phyloP scores from a whole-genome alignment of 257 asterid genomes.

The Solanum neorickii region DNA sequence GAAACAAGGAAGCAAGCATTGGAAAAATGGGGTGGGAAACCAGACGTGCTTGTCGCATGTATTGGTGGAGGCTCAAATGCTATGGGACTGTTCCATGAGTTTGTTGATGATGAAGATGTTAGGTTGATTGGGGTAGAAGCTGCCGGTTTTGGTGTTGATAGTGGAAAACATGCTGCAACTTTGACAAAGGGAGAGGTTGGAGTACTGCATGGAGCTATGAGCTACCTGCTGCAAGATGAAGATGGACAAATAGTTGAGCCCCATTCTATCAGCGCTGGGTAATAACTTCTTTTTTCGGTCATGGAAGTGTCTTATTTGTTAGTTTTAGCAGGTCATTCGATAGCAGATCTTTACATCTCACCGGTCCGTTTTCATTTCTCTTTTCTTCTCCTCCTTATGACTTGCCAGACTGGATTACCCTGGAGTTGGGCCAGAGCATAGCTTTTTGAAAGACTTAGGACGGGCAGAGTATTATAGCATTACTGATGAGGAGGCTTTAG shows the following conservation, averaged over 20 bases:
- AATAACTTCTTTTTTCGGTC: background rate
- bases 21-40: conserved; percentile 90
- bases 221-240: conserved; percentile 90
- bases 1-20: conserved; percentile 93
- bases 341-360: background rate
- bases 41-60: conserved; percentile 85
- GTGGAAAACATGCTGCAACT: conserved; percentile 97
- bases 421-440: conserved; percentile 97
- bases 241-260: conserved; percentile 96
- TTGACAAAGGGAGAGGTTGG: conserved; percentile 90
- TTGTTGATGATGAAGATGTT: conserved; percentile 71
- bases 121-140: conserved; percentile 95
- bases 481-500: conserved; percentile 90
- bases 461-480: conserved; percentile 79
- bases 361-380: background rate
- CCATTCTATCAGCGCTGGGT: conserved; percentile 99
- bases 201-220: conserved; percentile 95
- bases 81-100: conserved; percentile 86
- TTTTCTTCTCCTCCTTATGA: background rate
- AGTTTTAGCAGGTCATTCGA: background rate
- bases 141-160: conserved; percentile 91
- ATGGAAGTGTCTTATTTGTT: background rate
- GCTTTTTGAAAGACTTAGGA: conserved; percentile 85
- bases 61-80: conserved; percentile 98
- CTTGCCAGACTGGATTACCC: conserved; percentile 68